A percentile compares a stretch with the other conserved stretches of the same genome.
Conservation (phyloP, 2,329 filamentous ascomycete genomes). For the Exutisphaerella laricina region DNA sequence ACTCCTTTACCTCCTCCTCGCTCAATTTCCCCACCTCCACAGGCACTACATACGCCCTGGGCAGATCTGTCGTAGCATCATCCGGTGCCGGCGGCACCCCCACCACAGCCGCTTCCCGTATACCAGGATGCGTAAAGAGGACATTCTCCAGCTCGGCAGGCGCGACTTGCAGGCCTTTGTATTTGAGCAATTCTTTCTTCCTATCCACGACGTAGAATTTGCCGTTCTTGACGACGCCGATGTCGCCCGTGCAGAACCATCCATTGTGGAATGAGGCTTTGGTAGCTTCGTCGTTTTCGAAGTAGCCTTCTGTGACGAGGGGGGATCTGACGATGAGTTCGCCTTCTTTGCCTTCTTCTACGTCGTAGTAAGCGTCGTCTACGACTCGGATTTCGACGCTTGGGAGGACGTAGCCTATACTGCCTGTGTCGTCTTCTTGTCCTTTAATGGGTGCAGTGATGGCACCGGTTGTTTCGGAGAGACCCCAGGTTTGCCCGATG, state of each 20-base stretch:
- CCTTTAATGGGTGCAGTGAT: slow-evolving; percentile 35
- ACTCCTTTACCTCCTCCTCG: slow-evolving; percentile 35
- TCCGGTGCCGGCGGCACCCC: slow-evolving; percentile 43
- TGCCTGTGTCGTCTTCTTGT: slow-evolving; percentile 31
- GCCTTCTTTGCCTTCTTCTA: slow-evolving; percentile 33
- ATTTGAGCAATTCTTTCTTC: slow-evolving; percentile 53
- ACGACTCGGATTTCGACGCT: slow-evolving; percentile 39
- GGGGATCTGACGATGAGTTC: slow-evolving; percentile 21
- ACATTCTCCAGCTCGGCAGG: slow-evolving; percentile 45
- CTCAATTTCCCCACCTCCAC: slow-evolving; percentile 30
- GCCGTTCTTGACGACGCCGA: slow-evolving; percentile 71
- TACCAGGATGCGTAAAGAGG: slow-evolving; percentile 37
- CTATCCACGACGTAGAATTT: slow-evolving; percentile 89
- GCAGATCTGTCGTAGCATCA: slow-evolving; percentile 41
- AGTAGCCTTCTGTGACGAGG: slow-evolving; percentile 58
- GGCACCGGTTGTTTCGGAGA: slow-evolving; percentile 33
- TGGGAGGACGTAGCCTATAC: slow-evolving; percentile 34
- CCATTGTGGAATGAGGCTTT: slow-evolving; percentile 67
- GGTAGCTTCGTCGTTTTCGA: slow-evolving; percentile 66
- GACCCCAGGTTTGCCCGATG: slow-evolving; percentile 37
- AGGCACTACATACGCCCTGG: slow-evolving; percentile 40
- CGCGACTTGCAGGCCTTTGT: slow-evolving; percentile 41
- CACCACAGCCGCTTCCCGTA: slow-evolving; percentile 43
- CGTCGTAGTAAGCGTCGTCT: slow-evolving; percentile 41
- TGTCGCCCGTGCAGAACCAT: slow-evolving; percentile 84